Conservation (phyloP, 2,329 filamentous ascomycete species). For the Calonectria ilicicola region DNA sequence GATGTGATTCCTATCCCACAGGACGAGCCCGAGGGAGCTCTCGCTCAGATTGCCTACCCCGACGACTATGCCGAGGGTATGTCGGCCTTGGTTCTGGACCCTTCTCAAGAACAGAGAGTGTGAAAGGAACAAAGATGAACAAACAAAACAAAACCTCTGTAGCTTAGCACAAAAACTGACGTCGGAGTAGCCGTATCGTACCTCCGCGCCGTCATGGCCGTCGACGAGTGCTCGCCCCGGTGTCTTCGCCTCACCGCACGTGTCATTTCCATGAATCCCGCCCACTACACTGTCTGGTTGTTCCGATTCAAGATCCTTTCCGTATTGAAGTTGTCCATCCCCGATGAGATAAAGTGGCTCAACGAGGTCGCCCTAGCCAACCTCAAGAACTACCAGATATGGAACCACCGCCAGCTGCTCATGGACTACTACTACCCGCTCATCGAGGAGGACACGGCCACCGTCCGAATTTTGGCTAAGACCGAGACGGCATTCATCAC, state of each 20-base stretch:
- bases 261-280: slow-evolving; percentile 92
- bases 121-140: slow-evolving; percentile 6
- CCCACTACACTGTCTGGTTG: slow-evolving; percentile 98
- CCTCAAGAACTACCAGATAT: slow-evolving; percentile 99
- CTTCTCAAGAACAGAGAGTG: slow-evolving; percentile 18
- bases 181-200: slow-evolving; percentile 80
- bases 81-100: slow-evolving; percentile 35
- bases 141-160: slow-evolving; percentile 4
- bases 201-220: slow-evolving; percentile 91
- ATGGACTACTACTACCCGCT: slow-evolving; percentile 68
- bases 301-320: slow-evolving; percentile 87
- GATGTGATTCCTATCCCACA: slow-evolving; percentile 87
- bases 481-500: slow-evolving; percentile 82
- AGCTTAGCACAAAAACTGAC: slow-evolving; percentile 33
- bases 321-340: slow-evolving; percentile 72
- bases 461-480: slow-evolving; percentile 68
- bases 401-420: slow-evolving; percentile 79
- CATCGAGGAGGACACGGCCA: slow-evolving; percentile 68
- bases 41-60: slow-evolving; percentile 93
- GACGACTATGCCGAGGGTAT: slow-evolving; percentile 86
- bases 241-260: slow-evolving; percentile 86
- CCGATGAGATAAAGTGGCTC: slow-evolving; percentile 85
- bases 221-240: slow-evolving; percentile 83
- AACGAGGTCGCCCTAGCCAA: slow-evolving; percentile 85
- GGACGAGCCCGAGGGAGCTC: slow-evolving; percentile 83